A percentile compares a stretch with the other conserved stretches of the same genome.
Evolutionary conservation across 1,284 basidiomycete genomes (phyloP).

Genomic region (Neonothopanus nambi): DNA sequence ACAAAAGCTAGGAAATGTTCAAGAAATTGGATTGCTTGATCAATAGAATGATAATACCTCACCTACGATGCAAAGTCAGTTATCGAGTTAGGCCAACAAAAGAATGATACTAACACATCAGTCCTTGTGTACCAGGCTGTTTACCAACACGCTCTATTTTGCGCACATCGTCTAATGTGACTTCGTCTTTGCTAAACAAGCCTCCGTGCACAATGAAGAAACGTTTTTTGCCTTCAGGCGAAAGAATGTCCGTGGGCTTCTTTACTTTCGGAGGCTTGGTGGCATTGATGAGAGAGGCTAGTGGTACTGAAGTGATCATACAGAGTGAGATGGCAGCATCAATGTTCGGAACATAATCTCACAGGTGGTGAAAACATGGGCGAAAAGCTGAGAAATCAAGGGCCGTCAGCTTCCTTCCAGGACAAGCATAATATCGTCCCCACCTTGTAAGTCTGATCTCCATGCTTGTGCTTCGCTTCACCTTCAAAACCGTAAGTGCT

Average conservation of each 20-base stretch:
- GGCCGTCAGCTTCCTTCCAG: slow-evolving; percentile 8
- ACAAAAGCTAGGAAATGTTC: slow-evolving; percentile 51
- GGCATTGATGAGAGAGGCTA: slow-evolving; percentile 84
- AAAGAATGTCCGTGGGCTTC: slow-evolving; percentile 64
- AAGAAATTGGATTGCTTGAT: slow-evolving; percentile 21
- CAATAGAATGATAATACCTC: slow-evolving; percentile 44
- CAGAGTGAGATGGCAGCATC: not conserved
- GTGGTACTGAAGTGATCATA: slow-evolving; percentile 66
- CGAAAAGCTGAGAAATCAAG: slow-evolving; percentile 67
- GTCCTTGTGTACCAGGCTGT: slow-evolving; percentile 92
- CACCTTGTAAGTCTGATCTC: slow-evolving; percentile 88
- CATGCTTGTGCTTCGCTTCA: slow-evolving; percentile 94
- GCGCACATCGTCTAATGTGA: slow-evolving; percentile 90
- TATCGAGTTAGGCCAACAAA: not conserved
- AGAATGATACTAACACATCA: slow-evolving; percentile 76
- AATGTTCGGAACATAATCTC: slow-evolving; percentile 31
- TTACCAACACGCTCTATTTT: slow-evolving; percentile 85
- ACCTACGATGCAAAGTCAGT: slow-evolving; percentile 37
- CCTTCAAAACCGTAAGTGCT: slow-evolving; percentile 94
- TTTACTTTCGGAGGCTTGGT: slow-evolving; percentile 58
- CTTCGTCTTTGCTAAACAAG: slow-evolving; percentile 91
- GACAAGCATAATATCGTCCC: slow-evolving; percentile 7
- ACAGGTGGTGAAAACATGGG: slow-evolving; percentile 90
- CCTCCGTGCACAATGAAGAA: slow-evolving; percentile 98
- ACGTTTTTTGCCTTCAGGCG: slow-evolving; percentile 82